A percentile compares a stretch with the other conserved stretches of the same genome.
Evolutionary conservation across 495 filamentous ascomycete genomes (phyloP).

Genomic region (Viridothelium virens): DNA sequence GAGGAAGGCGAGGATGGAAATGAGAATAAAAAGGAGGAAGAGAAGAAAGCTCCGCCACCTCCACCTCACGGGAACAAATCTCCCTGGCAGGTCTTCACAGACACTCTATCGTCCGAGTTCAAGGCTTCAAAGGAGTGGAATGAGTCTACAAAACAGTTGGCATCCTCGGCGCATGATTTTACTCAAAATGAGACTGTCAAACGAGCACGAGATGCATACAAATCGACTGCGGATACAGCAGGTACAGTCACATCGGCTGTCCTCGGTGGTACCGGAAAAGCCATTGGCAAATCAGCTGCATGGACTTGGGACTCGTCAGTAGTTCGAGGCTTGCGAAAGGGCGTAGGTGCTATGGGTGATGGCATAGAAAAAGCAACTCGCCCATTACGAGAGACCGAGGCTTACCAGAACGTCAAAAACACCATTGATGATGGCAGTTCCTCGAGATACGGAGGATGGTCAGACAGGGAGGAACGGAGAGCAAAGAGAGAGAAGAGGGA

Average conservation of each 20-base stretch:
- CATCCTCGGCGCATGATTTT: slow-evolving; percentile 78
- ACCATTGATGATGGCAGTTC: slow-evolving; percentile 96
- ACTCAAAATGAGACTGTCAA: slow-evolving; percentile 90
- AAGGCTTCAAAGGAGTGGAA: slow-evolving; percentile 99
- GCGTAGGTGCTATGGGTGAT: slow-evolving; percentile 73
- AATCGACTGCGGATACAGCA: slow-evolving; percentile 68
- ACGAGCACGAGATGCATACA: slow-evolving; percentile 76
- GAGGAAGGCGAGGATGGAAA: slow-evolving; percentile 32
- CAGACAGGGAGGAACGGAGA: slow-evolving; percentile 87
- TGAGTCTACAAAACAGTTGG: slow-evolving; percentile 90
- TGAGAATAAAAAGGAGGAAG: slow-evolving; percentile 55
- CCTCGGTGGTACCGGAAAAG: slow-evolving; percentile 75
- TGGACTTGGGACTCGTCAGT: slow-evolving; percentile 97
- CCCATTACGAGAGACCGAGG: slow-evolving; percentile 87
- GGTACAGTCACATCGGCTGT: slow-evolving; percentile 65
- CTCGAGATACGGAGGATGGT: slow-evolving; percentile 89
- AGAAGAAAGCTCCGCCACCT: slow-evolving; percentile 66
- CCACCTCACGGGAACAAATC: slow-evolving; percentile 96
- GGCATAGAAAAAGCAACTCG: slow-evolving; percentile 87
- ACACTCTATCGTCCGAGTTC: slow-evolving; percentile 86
- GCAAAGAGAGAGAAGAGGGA: slow-evolving; percentile 68
- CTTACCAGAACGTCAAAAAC: slow-evolving; percentile 86
- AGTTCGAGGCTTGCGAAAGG: slow-evolving; percentile 84
- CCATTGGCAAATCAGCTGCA: slow-evolving; percentile 76
- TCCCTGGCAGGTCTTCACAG: slow-evolving; percentile 96